Conservation (phyloP, 2,329 filamentous ascomycete genomes). For the Arthroderma sp. region DNA sequence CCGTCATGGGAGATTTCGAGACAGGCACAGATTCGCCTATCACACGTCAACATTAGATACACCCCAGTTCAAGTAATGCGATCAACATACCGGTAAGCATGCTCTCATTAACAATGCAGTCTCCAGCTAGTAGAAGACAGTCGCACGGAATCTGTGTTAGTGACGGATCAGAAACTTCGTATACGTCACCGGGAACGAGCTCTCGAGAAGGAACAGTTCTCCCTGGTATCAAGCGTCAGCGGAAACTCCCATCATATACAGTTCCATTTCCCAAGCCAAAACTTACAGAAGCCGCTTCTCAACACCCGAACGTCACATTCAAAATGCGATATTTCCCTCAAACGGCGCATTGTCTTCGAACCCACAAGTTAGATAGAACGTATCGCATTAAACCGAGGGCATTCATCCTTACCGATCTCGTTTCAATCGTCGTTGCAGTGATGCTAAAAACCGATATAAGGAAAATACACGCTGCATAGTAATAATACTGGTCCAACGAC, state of each 20-base stretch:
- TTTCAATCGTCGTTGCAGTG: slow-evolving; percentile 76
- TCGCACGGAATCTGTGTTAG: slow-evolving; percentile 82
- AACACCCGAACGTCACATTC: slow-evolving; percentile 91
- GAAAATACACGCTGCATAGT: slow-evolving; percentile 92
- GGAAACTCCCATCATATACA: background rate
- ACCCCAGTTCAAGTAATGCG: too few relatives aligned
- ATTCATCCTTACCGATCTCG: slow-evolving; percentile 50
- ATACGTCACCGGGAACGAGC: slow-evolving; percentile 88
- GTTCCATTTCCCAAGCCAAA: background rate
- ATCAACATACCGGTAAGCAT: slow-evolving; percentile 63
- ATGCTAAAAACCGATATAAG: slow-evolving; percentile 90
- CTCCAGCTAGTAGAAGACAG: slow-evolving; percentile 77
- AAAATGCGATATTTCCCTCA: slow-evolving; percentile 84
- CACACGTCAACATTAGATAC: background rate
- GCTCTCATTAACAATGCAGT: slow-evolving; percentile 98
- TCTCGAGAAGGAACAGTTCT: slow-evolving; percentile 74
- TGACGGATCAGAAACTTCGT: slow-evolving; percentile 89
- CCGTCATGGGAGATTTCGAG: slow-evolving; percentile 73
- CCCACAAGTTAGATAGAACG: slow-evolving; percentile 4
- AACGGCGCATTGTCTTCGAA: slow-evolving; percentile 64
- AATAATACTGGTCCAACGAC: slow-evolving; percentile 95
- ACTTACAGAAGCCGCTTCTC: slow-evolving; percentile 80
- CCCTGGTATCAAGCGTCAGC: slow-evolving; percentile 38
- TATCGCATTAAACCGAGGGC: background rate
- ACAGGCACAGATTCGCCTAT: slow-evolving; percentile 87